These are phyloP conservation scores for Trichomonas tenax DNA, from an alignment of 208 protist species.

Conservation along the genomic window DNA sequence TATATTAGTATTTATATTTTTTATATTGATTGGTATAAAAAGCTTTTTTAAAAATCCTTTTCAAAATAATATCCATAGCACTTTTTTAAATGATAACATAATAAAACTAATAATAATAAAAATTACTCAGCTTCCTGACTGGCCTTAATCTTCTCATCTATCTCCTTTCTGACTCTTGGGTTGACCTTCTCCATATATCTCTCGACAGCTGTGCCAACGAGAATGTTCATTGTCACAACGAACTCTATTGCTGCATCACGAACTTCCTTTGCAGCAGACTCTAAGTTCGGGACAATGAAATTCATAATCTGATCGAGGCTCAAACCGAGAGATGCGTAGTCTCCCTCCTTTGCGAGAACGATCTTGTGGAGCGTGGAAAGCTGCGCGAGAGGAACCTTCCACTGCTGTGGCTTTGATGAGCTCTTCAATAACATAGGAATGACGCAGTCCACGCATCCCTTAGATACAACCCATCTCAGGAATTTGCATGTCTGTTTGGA, in stretches of 20 bases:
- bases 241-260: background rate
- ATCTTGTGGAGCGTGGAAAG: background rate
- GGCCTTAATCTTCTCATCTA: background rate
- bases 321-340: background rate
- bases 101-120: too few relatives aligned
- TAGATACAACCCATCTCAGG: background rate
- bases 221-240: background rate
- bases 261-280: background rate
- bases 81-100: too few relatives aligned
- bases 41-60: too few relatives aligned
- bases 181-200: background rate
- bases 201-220: background rate
- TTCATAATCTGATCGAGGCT: background rate
- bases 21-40: background rate
- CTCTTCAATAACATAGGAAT: background rate
- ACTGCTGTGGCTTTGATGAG: background rate
- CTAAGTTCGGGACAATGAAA: background rate
- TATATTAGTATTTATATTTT: background rate
- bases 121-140: background rate
- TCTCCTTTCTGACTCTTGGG: background rate
- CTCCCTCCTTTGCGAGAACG: background rate
- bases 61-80: too few relatives aligned
- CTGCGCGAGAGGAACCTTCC: background rate
- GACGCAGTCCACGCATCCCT: background rate
- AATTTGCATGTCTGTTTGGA: background rate